Base-by-base conservation (phyloP, 2,329 filamentous ascomycete species). In the Lasiodiplodia theobromae region DNA sequence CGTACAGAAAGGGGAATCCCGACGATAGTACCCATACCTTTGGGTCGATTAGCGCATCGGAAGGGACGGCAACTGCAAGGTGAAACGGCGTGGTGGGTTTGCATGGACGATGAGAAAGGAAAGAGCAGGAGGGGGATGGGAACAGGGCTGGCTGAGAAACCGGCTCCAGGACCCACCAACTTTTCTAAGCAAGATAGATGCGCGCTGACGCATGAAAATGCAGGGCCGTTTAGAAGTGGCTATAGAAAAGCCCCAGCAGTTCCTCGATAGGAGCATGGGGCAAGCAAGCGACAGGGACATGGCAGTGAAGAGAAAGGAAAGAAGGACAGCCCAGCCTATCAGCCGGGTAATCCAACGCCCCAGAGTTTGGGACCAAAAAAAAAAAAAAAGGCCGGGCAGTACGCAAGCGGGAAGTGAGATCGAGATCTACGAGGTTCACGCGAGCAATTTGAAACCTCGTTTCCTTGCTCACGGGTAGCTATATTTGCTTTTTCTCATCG, bases 401-500 rank as follows among this genome's bases (percentile, higher is more conserved):
- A 16, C 51, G 21, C 21, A 25, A 21, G 16, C 7, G n/a, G 38
- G 18, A 38, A 25, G 38, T 7, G n/a, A 21, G 38, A 60, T 60
- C 38, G 38, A 38, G 57, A 60, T 47, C 18, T 28, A 44, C 57
- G 57, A 47, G 51, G 12, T 53, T 28, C 51, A 31, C 51, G 51
- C 51, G 16, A 25, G 51, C 23, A 31, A 31, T 31, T 3, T 14
- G 51, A 53, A 53, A 53, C 51, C 51, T 18, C 23, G 25, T 31
- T 28, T 53, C 51, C 51, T 21, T 60, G 21, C 5, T 31, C 23
- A 25, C n/a, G 44, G 44, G 44, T 47, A 47, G 14, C 5, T 44
- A 11, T 6, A 12, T 14, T 57, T 63, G 40, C 40, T 63, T 63
- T 62, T 63, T 63, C n/a, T 23, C 14, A 28, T 18, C 25, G 12